Conservation (phyloP, 257 asterid species). For the Linaria vulgaris region DNA sequence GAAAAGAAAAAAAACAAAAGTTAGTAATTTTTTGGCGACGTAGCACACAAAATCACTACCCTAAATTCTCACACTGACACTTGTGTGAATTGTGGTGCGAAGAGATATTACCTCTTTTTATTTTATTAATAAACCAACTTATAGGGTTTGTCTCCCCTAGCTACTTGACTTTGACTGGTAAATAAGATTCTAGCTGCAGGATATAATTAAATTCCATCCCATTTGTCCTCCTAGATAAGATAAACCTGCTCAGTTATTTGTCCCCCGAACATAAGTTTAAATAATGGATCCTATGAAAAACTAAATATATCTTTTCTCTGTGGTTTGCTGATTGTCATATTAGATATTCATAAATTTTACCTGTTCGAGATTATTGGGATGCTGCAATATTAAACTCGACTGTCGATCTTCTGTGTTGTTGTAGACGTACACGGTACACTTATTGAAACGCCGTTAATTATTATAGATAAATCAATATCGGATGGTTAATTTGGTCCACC, state of each 20-base stretch:
- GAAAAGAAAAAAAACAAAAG: constrained; percentile 12
- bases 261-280: not conserved
- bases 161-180: constrained; percentile 53
- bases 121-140: not conserved
- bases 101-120: not conserved
- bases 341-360: no score
- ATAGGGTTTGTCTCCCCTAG: constrained; percentile 27
- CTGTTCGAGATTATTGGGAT: no score
- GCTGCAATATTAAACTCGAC: no score
- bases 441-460: no score
- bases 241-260: not conserved
- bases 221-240: constrained; percentile 25
- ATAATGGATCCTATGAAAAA: not conserved
- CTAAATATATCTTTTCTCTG: not conserved
- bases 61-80: constrained; percentile 32
- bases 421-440: no score
- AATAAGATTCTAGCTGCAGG: constrained; percentile 40
- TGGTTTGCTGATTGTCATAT: no score
- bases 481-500: no score
- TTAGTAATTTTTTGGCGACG: no score
- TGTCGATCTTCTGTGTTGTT: no score
- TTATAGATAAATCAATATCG: no score
- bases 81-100: constrained; percentile 15
- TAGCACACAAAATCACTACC: constrained; percentile 9
- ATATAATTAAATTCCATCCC: constrained; percentile 22